A percentile compares a stretch with the other conserved stretches of the same genome.
These are phyloP conservation scores for Alectoria sarmentosa DNA, from an alignment of 495 filamentous ascomycete species.

Conservation along the genomic window DNA sequence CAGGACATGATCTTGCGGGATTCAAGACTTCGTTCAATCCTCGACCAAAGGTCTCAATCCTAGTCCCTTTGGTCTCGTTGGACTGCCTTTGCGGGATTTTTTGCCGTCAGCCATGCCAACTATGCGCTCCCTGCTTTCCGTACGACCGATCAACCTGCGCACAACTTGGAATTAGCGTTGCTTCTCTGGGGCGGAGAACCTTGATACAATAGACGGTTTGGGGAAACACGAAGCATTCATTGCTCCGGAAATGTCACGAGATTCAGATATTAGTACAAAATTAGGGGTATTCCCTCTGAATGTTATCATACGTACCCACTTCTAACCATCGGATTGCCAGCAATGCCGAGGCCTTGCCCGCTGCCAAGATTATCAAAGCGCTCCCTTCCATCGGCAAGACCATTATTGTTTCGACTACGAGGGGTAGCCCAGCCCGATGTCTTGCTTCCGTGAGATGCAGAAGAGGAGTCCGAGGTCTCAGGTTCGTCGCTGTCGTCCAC, in stretches of 20 bases:
- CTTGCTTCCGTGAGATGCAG: constrained; percentile 43
- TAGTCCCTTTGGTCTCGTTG: constrained; percentile 16
- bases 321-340: constrained; percentile 23
- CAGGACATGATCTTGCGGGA: neutral
- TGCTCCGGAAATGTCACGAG: neutral
- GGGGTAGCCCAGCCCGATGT: constrained; percentile 58
- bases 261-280: neutral
- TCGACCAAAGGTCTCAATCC: constrained; percentile 15
- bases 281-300: neutral
- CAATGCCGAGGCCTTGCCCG: constrained; percentile 22
- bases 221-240: neutral
- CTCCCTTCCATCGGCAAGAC: constrained; percentile 5
- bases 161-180: neutral
- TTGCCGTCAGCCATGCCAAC: constrained; percentile 19
- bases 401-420: constrained; percentile 12
- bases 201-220: no score
- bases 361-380: constrained; percentile 36
- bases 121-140: constrained; percentile 18
- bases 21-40: constrained; percentile 11
- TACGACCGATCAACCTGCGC: constrained; percentile 7
- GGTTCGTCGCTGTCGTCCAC: constrained; percentile 19
- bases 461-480: constrained; percentile 44
- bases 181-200: neutral
- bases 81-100: constrained; percentile 21
- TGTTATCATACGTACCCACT: constrained; percentile 13